Base-by-base conservation (phyloP, 1,284 basidiomycete species). In the Ganoderma sp. region DNA sequence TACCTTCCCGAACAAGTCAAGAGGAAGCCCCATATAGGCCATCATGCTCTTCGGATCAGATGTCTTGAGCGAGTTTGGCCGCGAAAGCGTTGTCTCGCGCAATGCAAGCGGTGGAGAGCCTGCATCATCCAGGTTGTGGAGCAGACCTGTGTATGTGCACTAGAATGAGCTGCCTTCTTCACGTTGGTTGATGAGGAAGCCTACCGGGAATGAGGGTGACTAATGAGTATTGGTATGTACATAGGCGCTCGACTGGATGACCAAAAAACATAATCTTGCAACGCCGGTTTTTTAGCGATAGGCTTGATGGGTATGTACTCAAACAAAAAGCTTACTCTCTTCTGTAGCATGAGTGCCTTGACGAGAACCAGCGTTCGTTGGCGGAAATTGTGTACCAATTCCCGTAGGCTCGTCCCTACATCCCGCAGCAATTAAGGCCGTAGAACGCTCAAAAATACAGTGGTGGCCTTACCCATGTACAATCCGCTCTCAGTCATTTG, bases 191-290 rank as follows among this genome's bases (percentile, higher is more conserved):
- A 37, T 19, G 14, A 37, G 7, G 54, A 25, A 42, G 6, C 57
- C 76, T 72, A 90, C 92, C 92, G 45, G 94, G 94, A 70, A 95
- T 85, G 15, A 96, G 83, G 0, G 94, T 94, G 63, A 95, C 87
- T 34, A 99, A 85, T 1, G 95, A 97, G 79, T 99, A 99, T 79
- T 99, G 98, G 76, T 96, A 98, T 34, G 96, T 98, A 82, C 97
- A 99, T 41, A 99, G 83, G 67, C 91, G 90, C 80, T 99, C 98
- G 0, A 99, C 97, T 0, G 97, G 97, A 77, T 98, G 96, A 9
- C 97, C 97, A 75, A 90, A 98, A 78, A 99, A 96, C 91, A 99
- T 94, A 70, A 99, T 93, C 95, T 97, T 52, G 19, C 14, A 42
- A 37, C 34, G 9, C n/a, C 6, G 19, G 6, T 12, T 25, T 8